Conservation (phyloP, 768 basidiomycete species). For the Suillus spraguei region DNA sequence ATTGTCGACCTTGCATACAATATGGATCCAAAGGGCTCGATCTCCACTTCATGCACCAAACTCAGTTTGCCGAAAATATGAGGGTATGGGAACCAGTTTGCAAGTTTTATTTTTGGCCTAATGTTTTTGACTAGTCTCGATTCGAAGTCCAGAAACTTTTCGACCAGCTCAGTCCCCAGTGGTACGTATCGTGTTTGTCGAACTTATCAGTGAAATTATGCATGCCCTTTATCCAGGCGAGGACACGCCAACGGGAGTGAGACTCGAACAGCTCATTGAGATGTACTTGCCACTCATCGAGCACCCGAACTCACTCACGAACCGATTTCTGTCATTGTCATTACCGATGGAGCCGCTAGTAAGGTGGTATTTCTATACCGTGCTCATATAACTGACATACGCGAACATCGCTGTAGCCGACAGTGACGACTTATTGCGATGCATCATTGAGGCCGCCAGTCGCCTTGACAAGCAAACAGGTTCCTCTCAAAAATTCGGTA, state of each 20-base stretch:
- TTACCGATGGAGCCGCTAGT: slow-evolving; percentile 45
- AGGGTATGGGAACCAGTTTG: slow-evolving; percentile 16
- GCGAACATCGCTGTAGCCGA: slow-evolving; percentile 22
- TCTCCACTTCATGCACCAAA: slow-evolving; percentile 43
- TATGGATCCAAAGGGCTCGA: slow-evolving; percentile 43
- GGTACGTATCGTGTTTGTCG: slow-evolving; percentile 18
- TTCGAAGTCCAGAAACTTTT: slow-evolving; percentile 27
- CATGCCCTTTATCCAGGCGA: slow-evolving; percentile 19
- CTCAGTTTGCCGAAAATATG: slow-evolving; percentile 32
- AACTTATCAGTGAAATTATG: slow-evolving; percentile 6
- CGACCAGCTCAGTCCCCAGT: slow-evolving; percentile 26
- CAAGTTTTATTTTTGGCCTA: background rate
- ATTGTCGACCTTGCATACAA: slow-evolving; percentile 39
- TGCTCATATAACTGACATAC: slow-evolving; percentile 8
- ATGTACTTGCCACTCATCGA: slow-evolving; percentile 39
- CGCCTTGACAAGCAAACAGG: slow-evolving; percentile 39
- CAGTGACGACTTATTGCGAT: slow-evolving; percentile 26
- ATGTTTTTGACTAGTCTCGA: slow-evolving; percentile 20
- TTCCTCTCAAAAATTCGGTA: slow-evolving; percentile 41
- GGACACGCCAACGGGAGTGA: slow-evolving; percentile 42
- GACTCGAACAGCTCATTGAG: slow-evolving; percentile 38
- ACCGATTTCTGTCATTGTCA: slow-evolving; percentile 38
- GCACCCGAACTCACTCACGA: slow-evolving; percentile 31
- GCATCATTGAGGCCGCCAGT: slow-evolving; percentile 39
- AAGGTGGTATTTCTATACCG: slow-evolving; percentile 18